A percentile compares a stretch with the other conserved stretches of the same genome.
phyloP scores from a whole-genome alignment of 495 filamentous ascomycete genomes.

The Penicillium crystallinum region DNA sequence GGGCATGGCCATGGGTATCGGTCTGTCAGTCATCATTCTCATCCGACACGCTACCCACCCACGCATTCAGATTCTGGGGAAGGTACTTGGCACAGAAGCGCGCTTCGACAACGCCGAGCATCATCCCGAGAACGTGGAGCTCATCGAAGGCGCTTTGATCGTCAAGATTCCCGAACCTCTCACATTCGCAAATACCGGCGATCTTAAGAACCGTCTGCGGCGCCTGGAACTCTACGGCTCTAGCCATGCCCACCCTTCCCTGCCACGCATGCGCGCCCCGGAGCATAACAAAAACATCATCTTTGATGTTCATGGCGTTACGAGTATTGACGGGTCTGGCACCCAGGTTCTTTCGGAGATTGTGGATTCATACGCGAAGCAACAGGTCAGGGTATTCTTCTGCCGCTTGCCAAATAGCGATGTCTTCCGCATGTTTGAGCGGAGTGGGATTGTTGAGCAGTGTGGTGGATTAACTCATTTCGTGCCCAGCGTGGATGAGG shows the following conservation, averaged over 20 bases:
- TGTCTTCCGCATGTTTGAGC: constrained; percentile 68
- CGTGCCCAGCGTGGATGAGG: constrained; percentile 77
- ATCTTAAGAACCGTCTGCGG: constrained; percentile 76
- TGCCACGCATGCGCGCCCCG: constrained; percentile 66
- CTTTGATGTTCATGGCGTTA: constrained; percentile 95
- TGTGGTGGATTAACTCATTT: constrained; percentile 73
- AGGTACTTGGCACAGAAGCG: constrained; percentile 67
- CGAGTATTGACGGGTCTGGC: constrained; percentile 84
- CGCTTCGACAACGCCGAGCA: constrained; percentile 88
- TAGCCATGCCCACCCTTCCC: constrained; percentile 73
- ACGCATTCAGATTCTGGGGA: constrained; percentile 94
- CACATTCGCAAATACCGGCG: constrained; percentile 95
- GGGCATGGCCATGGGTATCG: constrained; percentile 86
- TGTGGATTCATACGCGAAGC: constrained; percentile 65
- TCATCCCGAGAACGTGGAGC: constrained; percentile 69
- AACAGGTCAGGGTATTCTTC: constrained; percentile 82
- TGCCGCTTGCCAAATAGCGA: constrained; percentile 64
- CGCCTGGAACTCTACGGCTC: constrained; percentile 87
- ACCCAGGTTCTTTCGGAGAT: constrained; percentile 90
- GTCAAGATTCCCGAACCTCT: constrained; percentile 96
- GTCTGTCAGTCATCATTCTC: constrained; percentile 79
- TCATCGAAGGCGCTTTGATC: constrained; percentile 86
- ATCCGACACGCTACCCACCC: constrained; percentile 86
- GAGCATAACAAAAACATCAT: constrained; percentile 85
- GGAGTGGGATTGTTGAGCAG: constrained; percentile 77